Percentiles rank a stretch among this genome's conserved stretches.
phyloP scores from a whole-genome alignment of 2,329 filamentous ascomycete genomes.

The Trichocomaceae sp. region DNA sequence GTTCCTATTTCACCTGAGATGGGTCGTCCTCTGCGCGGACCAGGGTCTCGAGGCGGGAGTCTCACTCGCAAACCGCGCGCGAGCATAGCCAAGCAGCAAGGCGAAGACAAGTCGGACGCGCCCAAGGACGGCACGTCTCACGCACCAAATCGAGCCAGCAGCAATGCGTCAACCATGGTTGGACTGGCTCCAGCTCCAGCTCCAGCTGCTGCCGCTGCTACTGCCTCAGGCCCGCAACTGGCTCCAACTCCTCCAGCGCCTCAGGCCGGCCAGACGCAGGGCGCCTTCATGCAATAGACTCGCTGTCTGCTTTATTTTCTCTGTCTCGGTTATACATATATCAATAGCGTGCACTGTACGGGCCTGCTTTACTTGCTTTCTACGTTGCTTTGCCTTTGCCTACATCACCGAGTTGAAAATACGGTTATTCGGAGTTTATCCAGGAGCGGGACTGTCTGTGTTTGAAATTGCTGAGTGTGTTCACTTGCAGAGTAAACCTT shows the following conservation, averaged over 20 bases:
- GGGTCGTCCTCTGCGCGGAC: constrained; percentile 62
- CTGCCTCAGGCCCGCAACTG: no score
- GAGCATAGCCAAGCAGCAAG: constrained; percentile 76
- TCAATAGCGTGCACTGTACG: not conserved
- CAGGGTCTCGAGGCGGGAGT: constrained; percentile 67
- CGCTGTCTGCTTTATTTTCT: not conserved
- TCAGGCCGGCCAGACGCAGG: not conserved
- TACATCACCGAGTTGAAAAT: not conserved
- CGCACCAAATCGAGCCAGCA: not conserved
- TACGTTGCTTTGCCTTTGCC: not conserved
- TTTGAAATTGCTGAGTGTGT: not conserved
- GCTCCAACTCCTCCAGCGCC: constrained; percentile 12
- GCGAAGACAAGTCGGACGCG: constrained; percentile 74
- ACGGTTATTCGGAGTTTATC: not conserved
- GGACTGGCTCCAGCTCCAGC: constrained; percentile 19
- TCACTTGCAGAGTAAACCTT: not conserved
- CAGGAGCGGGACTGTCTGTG: not conserved
- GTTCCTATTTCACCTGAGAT: constrained; percentile 86
- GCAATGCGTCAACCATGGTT: constrained; percentile 13
- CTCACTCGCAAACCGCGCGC: constrained; percentile 74
- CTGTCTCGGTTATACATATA: not conserved
- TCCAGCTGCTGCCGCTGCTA: constrained; percentile 13
- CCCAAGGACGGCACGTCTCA: constrained; percentile 21
- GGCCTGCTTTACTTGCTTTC: not conserved
- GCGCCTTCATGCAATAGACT: not conserved